Base-by-base conservation (phyloP, 2,329 filamentous ascomycete genomes). In the Phialemonium atrogriseum region DNA sequence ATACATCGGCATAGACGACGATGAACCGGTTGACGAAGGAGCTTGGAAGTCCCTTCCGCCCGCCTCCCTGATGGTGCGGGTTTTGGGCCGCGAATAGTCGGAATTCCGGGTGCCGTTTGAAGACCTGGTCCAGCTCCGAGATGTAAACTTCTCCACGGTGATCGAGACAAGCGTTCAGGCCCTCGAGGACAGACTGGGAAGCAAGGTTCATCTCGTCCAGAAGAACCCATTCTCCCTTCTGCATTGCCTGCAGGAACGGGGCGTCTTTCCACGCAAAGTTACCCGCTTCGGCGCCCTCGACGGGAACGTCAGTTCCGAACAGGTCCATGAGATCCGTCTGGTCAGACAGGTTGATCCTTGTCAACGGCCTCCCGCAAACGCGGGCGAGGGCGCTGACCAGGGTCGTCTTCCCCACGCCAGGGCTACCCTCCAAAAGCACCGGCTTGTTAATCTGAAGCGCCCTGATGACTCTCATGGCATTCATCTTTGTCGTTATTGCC, bases 1-100 rank as follows among this genome's bases (percentile, higher is more conserved):
- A 91, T 5, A 87, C 74, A 50, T 98, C 91, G 36, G 91, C 87
- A 58, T 96, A 96, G 0, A 98, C 93, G 12, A 98, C 89, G 22
- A 93, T 91, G 54, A 98, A 98, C 27, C 93, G 83, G 54, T 98
- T 96, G 40, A 98, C 91, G 49, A 98, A 98, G 1, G 91, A 96
- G 35, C 83, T 84, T 2, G 91, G 91, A 21, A 98, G 64, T 23
- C 91, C 91, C 58, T 98, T 98, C 45, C 91, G 77, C 8, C 91
- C 91, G 41, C 91, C 89, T 35, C 91, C 91, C 58, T 98, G 91
- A 48, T 95, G 86, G 57, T 98, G 91, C 7, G 91, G 91, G 51
- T 98, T 98, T 54, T 98, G 91, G 0, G 91, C 88, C 10, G 93
- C 91, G 49, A 98, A 98, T 1, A 98, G 73, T n/a, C 83, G 78